Percentiles rank a stretch among this genome's conserved stretches.
Conservation (phyloP, 129 eudicot species). For the Helichrysum umbraculigerum region DNA sequence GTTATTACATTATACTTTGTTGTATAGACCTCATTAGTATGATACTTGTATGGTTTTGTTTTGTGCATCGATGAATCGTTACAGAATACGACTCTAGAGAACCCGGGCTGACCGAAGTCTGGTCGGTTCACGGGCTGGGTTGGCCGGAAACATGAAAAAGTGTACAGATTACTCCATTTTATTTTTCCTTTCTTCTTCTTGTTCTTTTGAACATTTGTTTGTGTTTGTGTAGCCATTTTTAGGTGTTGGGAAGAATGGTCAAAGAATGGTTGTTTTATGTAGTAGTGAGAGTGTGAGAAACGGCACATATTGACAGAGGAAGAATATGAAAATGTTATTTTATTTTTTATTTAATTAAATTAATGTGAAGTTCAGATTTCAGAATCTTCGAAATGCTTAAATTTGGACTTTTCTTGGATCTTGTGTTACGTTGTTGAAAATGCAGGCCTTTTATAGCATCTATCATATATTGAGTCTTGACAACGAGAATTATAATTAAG, state of each 20-base stretch:
- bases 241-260: conserved; percentile 10
- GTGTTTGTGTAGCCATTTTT: conserved; percentile 32
- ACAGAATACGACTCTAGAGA: conserved; percentile 49
- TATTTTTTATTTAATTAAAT: neutral
- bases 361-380: conserved; percentile 1
- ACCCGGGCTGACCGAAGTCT: conserved; percentile 52
- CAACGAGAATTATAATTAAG: neutral
- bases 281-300: conserved; percentile 11
- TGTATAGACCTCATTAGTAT: conserved; percentile 40
- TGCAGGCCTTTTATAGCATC: conserved; percentile 30
- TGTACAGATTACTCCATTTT: conserved; percentile 57
- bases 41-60: conserved; percentile 47
- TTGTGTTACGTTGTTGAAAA: conserved; percentile 28
- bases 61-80: conserved; percentile 38
- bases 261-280: conserved; percentile 27
- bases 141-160: conserved; percentile 55
- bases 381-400: conserved; percentile 38
- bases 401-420: conserved; percentile 36
- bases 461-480: neutral
- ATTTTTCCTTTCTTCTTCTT: conserved; percentile 43
- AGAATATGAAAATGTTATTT: conserved; percentile 22
- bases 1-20: conserved; percentile 51
- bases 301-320: conserved; percentile 30
- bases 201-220: conserved; percentile 19
- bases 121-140: neutral